Base-by-base conservation (phyloP, 2,329 filamentous ascomycete species). In the Alternaria arborescens region DNA sequence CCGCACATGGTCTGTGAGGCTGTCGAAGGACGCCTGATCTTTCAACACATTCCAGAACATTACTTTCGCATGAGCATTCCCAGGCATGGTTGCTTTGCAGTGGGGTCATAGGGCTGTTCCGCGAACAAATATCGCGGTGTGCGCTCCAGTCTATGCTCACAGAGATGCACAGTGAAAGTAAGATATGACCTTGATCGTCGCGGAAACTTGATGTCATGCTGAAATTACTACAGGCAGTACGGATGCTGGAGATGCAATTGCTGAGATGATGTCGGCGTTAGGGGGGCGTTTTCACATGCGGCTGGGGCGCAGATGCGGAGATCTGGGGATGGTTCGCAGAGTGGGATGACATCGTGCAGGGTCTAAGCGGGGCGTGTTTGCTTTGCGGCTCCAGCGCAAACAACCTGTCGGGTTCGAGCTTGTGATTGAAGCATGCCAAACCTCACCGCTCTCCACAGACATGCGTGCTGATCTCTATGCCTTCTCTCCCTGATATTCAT, bases 331-430 rank as follows among this genome's bases (percentile, higher is more conserved):
- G n/a, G 52, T 28, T 47, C 41, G 52, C 30, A 16, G 22, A 11
- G 42, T 22, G 34, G 43, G 43, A 41, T 38, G 34, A 38, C 53
- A 55, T 48, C 16, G 42, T 36, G 53, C 53, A 36, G 40, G 34
- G 53, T 16, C 42, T 18, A 16, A 22, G 52, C 34, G 43, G 53
- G 53, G 53, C 53, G 18, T 26, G 53, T 46, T 48, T 55, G 53
- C 53, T 38, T 28, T 55, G 53, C 36, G 53, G 53, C 43, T 55
- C 43, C 52, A 47, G 42, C 41, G 18, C 42, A 18, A 46, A 47
- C 30, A 46, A 26, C 16, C 12, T 26, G 20, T 12, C 14, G 12
- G 42, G 20, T 30, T 26, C 16, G 46, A 10, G 46, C 46, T 22
- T 48, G 46, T 36, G 18, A 24, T n/a, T 12, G 38, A 26, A 10